These are phyloP conservation scores for Fraxinus angustifolia DNA, from an alignment of 305 asterid species.

Conservation along the genomic window DNA sequence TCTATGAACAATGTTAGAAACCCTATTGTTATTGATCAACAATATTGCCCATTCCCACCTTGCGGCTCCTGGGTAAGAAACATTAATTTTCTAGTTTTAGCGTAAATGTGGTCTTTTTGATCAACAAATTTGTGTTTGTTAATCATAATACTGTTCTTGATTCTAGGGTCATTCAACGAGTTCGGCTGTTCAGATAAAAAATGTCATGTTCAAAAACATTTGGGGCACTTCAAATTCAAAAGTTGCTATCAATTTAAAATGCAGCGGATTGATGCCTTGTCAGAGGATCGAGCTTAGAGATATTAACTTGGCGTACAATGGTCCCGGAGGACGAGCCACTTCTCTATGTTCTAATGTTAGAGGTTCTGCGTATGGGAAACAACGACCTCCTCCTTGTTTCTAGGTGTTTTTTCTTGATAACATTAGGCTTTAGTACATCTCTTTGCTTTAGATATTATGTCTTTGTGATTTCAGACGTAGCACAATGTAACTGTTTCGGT, in stretches of 20 bases:
- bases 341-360: constrained; percentile 44
- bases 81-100: neutral
- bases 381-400: constrained; percentile 46
- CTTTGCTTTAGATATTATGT: neutral
- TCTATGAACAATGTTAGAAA: constrained; percentile 33
- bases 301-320: constrained; percentile 45
- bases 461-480: neutral
- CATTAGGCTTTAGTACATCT: neutral
- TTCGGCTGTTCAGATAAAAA: constrained; percentile 51
- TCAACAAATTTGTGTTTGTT: neutral
- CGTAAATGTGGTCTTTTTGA: neutral
- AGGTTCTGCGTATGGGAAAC: constrained; percentile 48
- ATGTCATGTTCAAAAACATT: constrained; percentile 60
- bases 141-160: neutral
- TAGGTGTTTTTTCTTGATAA: constrained; percentile 10
- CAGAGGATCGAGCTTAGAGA: constrained; percentile 44
- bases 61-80: constrained; percentile 23
- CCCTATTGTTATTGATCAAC: constrained; percentile 52
- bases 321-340: constrained; percentile 37
- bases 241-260: constrained; percentile 44
- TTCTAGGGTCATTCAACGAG: constrained; percentile 6
- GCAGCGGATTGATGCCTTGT: constrained; percentile 57
- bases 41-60: constrained; percentile 37
- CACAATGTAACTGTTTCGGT: neutral
- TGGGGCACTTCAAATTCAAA: constrained; percentile 46